Evolutionary conservation across 345 rosid genomes (phyloP).

Genomic region (sweet orange (Citrus sinensis)): DNA sequence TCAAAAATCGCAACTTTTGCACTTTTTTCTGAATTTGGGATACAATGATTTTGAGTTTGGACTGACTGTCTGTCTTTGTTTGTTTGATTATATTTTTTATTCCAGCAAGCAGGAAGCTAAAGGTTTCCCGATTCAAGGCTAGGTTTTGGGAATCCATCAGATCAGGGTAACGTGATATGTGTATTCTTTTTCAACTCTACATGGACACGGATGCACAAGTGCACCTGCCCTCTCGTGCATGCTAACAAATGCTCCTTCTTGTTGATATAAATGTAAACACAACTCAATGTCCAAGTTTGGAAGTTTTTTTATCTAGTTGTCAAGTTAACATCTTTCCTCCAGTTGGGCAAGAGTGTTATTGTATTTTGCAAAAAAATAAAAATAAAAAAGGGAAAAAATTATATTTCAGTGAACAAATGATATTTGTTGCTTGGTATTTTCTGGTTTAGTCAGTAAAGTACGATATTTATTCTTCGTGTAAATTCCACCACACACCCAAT

Average conservation of each 20-base stretch:
- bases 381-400: not conserved
- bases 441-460: not conserved
- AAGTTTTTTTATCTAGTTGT: not conserved
- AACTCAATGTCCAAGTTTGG: not conserved
- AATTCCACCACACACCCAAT: not conserved
- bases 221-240: not conserved
- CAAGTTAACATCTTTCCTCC: not conserved
- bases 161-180: constrained; percentile 54
- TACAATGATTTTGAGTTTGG: not conserved
- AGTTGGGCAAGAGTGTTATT: not conserved
- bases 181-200: not conserved
- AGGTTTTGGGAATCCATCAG: constrained; percentile 78
- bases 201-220: not conserved
- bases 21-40: not conserved
- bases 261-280: not conserved
- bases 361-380: not conserved
- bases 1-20: too few relatives aligned
- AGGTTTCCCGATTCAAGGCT: constrained; percentile 51
- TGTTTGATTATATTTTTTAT: constrained; percentile 1
- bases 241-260: not conserved
- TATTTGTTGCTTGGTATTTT: not conserved
- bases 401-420: not conserved
- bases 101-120: constrained; percentile 58
- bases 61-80: not conserved
- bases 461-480: too few relatives aligned